Base-by-base conservation (phyloP, 2,329 filamentous ascomycete genomes). In the Coniochaeta prunicola region DNA sequence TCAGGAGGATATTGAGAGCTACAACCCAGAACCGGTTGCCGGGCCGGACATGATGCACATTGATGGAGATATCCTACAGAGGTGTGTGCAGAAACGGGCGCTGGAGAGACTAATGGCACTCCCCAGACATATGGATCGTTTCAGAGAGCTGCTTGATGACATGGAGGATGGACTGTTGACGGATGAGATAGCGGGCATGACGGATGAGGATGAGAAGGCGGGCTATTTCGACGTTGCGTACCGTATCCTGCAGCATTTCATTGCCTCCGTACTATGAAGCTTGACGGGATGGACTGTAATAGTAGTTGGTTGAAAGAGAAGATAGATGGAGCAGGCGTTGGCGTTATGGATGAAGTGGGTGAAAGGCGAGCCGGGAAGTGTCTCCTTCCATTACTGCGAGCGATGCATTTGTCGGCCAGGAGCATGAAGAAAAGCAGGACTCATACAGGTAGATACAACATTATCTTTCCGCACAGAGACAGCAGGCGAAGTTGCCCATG, bases 11-110 rank as follows among this genome's bases (percentile, higher is more conserved):
- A 45, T 54, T 65, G 57, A 66, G 64, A 61, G 40, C 30, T 62
- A 61, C 26, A 60, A 70, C 15, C 67, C 66, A 1, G 77, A 82
- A 60, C 76, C 79, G 8, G 69, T 70, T 26, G 61, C 66, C 6
- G 69, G 72, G 10, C 75, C 75, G 2, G 76, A 77, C 38, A 66
- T 72, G 26, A 84, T 84, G 79, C 87, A 90, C 59, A 76, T 91
- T 3, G 79, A 91, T 61, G 88, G 88, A 0, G 86, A 90, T 64
- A 74, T 90, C 36, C 70, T 91, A 45, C 73, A 76, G 60, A 76
- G 79, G 7, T 81, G 85, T 60, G 63, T 86, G 12, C 73, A 80
- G 19, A 73, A 68, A 19, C 74, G 75, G 33, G 70, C 70, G 0
- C 65, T 86, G 21, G 77, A 81, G 64, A 64, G 65, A 31, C 64